Base-by-base conservation (phyloP, 768 basidiomycete species). In the Boletus bicolor region DNA sequence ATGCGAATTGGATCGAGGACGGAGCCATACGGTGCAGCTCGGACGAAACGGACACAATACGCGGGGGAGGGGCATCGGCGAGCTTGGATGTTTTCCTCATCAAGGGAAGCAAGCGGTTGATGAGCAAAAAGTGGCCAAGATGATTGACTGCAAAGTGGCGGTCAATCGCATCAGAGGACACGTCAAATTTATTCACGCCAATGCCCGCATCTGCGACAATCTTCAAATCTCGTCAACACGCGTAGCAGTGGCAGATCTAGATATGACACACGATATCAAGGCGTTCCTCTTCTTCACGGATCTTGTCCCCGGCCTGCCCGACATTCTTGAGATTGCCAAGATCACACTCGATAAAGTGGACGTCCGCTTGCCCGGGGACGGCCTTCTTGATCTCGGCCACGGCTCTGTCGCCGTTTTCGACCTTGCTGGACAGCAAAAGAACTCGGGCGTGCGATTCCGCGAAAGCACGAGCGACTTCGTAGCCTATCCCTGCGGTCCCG, bases 41-140 rank as follows among this genome's bases (percentile, higher is more conserved):
- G 28, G 54, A 44, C 24, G 54, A 55, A 55, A 55, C 11, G 42
- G 43, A 44, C 36, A 56, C 53, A 21, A 56, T 56, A 17, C 53
- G 32, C 5, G 43, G 53, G 2, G 15, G 5, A 49, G 45, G 19
- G 10, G 30, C 10, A 7, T 47, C 12, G 35, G 43, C 51, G 26
- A 46, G 34, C 30, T 34, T 51, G 30, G 19, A 30, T 8, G 47
- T 50, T 46, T 54, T 51, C 32, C 49, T 41, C 47, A 34, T 39
- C 38, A 54, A 51, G n/a, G 47, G 47, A 39, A 54, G 49, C 48
- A 53, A 24, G 19, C 45, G 52, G 28, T 53, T 53, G 32, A 37
- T 7, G n/a, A 49, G 26, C 34, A 36, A 21, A 52, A 35, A 26
- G 34, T 35, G 46, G 14, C 46, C 46, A 21, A 48, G 34, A 19